Base-by-base conservation (phyloP, 345 rosid genomes). In the Populus deltoides region DNA sequence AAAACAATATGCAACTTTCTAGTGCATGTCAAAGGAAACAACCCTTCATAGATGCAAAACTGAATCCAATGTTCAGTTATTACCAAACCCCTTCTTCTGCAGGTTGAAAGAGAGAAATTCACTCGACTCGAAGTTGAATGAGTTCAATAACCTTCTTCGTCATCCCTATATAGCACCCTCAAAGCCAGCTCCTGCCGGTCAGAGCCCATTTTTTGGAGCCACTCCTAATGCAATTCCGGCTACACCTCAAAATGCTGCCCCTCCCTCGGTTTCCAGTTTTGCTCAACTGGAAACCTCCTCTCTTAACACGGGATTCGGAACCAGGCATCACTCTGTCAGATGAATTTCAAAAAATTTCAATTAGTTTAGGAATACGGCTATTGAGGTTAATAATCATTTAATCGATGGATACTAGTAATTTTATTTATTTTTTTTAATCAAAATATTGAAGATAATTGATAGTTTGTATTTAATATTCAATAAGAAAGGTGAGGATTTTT, bases 31-130 rank as follows among this genome's bases (percentile, higher is more conserved):
- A 8, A 18, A 36, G 41, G 9, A 35, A 5, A 24, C 6, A 8
- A 27, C 9, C 31, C 35, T 16, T 71, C 31, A 25, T 25, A 13
- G 61, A 16, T 45, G 38, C n/a, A 45, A 29, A 45, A 27, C 5
- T 47, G 31, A 22, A 20, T 11, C 13, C 15, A 33, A 33, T 67
- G 25, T 53, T 66, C 24, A n/a, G 66, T 35, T 71, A 38, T 67
- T 75, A 45, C 38, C 63, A 71, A 35, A 57, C 41, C 16, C 38
- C 49, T 77, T n/a, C 20, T 83, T 61, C 11, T 79, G 45, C 89
- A 92, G 98, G 88, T 92, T 70, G 97, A 89, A 76, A 92, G 97
- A 94, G 83, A 89, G 94, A 82, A 89, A 75, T 81, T 76, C 88
- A 74, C 90, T 87, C 7, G 89, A 85, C 61, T 79, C 88, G 61